Conservation (phyloP, 129 eudicot genomes). For the Artemisia annua region DNA sequence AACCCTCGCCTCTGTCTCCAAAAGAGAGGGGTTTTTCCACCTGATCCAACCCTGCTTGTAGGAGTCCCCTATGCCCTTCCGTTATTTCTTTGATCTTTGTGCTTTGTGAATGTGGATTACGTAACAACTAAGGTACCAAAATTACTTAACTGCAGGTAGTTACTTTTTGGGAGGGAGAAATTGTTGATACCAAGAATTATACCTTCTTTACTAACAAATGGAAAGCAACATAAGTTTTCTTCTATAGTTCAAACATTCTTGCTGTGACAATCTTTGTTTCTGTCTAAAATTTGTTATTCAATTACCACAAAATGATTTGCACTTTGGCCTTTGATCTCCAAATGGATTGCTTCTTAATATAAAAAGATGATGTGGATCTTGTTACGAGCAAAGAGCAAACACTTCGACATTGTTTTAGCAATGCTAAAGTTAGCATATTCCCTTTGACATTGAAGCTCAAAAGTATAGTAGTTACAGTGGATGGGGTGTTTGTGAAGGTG, state of each 20-base stretch:
- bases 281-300: background rate
- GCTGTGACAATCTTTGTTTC: slow-evolving; percentile 9
- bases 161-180: slow-evolving; percentile 99
- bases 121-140: background rate
- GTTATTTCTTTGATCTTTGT: background rate
- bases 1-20: too few relatives aligned
- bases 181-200: slow-evolving; percentile 87
- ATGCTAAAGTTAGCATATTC: too few relatives aligned
- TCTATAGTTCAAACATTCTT: slow-evolving; percentile 10
- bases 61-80: background rate
- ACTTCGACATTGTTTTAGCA: background rate
- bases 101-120: background rate
- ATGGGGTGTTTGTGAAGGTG: too few relatives aligned
- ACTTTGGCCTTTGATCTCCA: too few relatives aligned
- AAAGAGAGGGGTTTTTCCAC: too few relatives aligned
- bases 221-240: slow-evolving; percentile 74
- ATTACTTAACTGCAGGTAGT: slow-evolving; percentile 57
- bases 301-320: background rate
- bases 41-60: too few relatives aligned
- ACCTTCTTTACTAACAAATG: slow-evolving; percentile 93
- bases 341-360: slow-evolving; percentile 9
- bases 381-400: background rate
- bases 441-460: too few relatives aligned
- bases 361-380: background rate
- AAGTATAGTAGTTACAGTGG: too few relatives aligned